A percentile compares a stretch with the other conserved stretches of the same genome.
phyloP scores from a whole-genome alignment of 768 basidiomycete species.

The Tulasnella sp. region DNA sequence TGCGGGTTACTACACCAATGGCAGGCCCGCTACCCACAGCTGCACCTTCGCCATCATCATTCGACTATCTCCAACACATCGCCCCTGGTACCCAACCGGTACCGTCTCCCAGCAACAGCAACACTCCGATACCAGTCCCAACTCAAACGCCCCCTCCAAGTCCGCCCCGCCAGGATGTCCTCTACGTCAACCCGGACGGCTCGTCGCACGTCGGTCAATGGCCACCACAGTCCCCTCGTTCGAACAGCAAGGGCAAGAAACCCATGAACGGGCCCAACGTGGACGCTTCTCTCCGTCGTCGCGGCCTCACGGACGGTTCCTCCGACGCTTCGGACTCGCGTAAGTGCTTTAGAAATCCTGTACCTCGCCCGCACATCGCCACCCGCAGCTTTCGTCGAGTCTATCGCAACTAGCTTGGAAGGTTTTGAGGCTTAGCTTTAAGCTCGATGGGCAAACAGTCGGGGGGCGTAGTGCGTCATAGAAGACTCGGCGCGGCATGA shows the following conservation, averaged over 20 bases:
- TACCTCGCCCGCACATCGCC: not conserved
- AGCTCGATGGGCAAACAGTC: too few species aligned
- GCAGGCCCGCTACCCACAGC: not conserved
- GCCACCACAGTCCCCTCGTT: not conserved
- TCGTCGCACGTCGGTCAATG: not conserved
- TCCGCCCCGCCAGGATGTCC: slow-evolving; percentile 1
- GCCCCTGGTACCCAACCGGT: not conserved
- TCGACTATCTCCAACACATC: not conserved
- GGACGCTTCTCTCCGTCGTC: slow-evolving; percentile 19
- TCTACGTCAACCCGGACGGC: slow-evolving; percentile 1
- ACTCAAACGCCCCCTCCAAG: slow-evolving; percentile 4
- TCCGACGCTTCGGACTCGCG: slow-evolving; percentile 10
- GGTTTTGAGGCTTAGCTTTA: not conserved
- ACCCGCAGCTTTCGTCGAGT: not conserved
- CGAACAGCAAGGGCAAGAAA: not conserved
- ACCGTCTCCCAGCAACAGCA: slow-evolving; percentile 5
- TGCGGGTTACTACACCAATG: not conserved
- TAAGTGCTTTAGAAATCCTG: not conserved
- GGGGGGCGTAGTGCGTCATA: slow-evolving; percentile 1
- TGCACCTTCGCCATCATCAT: not conserved
- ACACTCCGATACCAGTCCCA: slow-evolving; percentile 19
- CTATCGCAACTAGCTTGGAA: not conserved
- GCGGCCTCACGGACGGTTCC: slow-evolving; percentile 12
- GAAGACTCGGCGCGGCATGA: not conserved
- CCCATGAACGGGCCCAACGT: not conserved